Evolutionary conservation across 2,329 filamentous ascomycete genomes (phyloP).

Genomic region (Colletotrichum falcatum): DNA sequence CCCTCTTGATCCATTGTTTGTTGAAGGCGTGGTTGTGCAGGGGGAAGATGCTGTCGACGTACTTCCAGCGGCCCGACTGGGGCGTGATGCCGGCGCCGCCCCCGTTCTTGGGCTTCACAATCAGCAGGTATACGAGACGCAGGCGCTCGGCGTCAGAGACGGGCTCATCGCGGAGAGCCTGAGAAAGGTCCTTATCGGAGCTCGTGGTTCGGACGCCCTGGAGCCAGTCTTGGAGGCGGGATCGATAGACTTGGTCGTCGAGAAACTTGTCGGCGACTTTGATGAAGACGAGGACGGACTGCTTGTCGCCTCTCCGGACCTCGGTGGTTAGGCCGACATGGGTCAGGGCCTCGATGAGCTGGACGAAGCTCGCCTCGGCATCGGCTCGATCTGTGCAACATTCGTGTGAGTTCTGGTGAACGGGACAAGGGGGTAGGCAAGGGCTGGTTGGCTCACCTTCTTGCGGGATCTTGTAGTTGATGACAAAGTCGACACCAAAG

Average conservation of each 20-base stretch:
- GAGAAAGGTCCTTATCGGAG: slow-evolving; percentile 78
- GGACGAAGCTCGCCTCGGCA: slow-evolving; percentile 81
- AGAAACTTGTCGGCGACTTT: slow-evolving; percentile 81
- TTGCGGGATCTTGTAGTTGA: slow-evolving; percentile 80
- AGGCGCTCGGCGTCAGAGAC: slow-evolving; percentile 90
- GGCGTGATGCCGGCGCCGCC: slow-evolving; percentile 85
- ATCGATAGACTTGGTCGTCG: slow-evolving; percentile 84
- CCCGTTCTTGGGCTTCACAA: slow-evolving; percentile 78
- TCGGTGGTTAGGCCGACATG: slow-evolving; percentile 87
- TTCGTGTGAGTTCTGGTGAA: neutral
- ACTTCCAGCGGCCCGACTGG: slow-evolving; percentile 75
- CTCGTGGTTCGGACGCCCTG: slow-evolving; percentile 85
- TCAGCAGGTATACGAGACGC: slow-evolving; percentile 87
- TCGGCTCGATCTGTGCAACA: slow-evolving; percentile 69
- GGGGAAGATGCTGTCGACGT: slow-evolving; percentile 80
- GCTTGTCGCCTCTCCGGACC: slow-evolving; percentile 82
- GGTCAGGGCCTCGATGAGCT: slow-evolving; percentile 80
- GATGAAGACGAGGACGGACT: slow-evolving; percentile 85
- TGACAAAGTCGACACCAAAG: slow-evolving; percentile 83
- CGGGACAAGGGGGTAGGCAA: neutral
- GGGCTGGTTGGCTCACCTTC: slow-evolving; percentile 63
- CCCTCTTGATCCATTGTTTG: slow-evolving; percentile 78
- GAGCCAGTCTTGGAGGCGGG: slow-evolving; percentile 92
- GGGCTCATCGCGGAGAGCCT: slow-evolving; percentile 77
- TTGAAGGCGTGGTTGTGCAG: slow-evolving; percentile 84